Evolutionary conservation across 75 land plant genomes (phyloP), one percentile per base, ranked within the genome.

Genomic region (Cryptomeria japonica): DNA sequence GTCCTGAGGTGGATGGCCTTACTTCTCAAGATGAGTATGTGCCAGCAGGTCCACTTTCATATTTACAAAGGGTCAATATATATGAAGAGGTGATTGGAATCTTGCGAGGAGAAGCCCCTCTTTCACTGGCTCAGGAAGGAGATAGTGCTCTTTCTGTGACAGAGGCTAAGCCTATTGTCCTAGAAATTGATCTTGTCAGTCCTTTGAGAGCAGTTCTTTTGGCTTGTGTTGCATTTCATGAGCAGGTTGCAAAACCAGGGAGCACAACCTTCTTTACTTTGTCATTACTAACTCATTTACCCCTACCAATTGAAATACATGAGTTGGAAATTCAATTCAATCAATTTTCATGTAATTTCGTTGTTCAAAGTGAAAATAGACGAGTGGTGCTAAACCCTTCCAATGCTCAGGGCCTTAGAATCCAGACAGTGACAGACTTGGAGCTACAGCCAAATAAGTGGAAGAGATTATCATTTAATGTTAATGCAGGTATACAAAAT

Each of bases 131-230:
- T 47, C 86, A 42, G 34, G 93, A 91, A 42, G 91, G 87, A 14
- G 87, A 86, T 46, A 47, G 25, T 86, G 80, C 82, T 56, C 70
- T 93, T 86, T 78, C 80, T 87, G 87, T 93, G 79, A 89, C 86
- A n/a, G 92, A 87, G 72, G 89, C 90, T 49, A 84, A 86, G 85
- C 95, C 95, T 31, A 75, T 98, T 75, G 83, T 85, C 88, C 91
- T 98, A 86, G 97, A 97, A 53, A 92, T 97, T 89, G 99, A 96
- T 89, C 90, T 91, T 68, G 95, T 97, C 10, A 98, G 99, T 87
- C 99, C 99, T 37, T 90, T 98, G 25, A 93, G 99, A 84, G 90
- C 89, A 31, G 96, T 90, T 42, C 87, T 98, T 80, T 94, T 95
- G 88, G 96, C 93, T 73, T 95, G 92, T 89, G 96, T 93, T 80